Percentiles rank a stretch among this genome's conserved stretches.
Evolutionary conservation across 768 basidiomycete species (phyloP).

Genomic region (Kwoniella bestiolae): DNA sequence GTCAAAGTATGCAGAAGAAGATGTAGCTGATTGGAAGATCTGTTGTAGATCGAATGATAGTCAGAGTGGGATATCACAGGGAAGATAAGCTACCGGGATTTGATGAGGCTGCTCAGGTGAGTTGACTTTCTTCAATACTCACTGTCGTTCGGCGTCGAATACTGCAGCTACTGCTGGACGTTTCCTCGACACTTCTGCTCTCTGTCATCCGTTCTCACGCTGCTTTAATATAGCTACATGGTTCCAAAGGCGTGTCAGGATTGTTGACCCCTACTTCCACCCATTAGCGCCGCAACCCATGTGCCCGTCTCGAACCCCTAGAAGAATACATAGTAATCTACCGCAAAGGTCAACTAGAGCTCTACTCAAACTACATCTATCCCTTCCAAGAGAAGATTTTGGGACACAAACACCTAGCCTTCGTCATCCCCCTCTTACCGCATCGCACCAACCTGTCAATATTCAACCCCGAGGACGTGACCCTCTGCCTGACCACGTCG

Average conservation of each 20-base stretch:
- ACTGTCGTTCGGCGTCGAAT: constrained; percentile 8
- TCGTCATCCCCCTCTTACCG: constrained; percentile 72
- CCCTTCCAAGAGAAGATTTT: constrained; percentile 71
- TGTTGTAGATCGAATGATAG: constrained; percentile 80
- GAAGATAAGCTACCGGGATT: constrained; percentile 46
- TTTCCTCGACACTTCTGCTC: no score
- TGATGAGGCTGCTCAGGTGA: constrained; percentile 41
- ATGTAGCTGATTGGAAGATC: neutral
- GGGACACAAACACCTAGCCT: constrained; percentile 78
- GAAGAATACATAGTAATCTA: constrained; percentile 85
- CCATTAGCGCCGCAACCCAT: constrained; percentile 72
- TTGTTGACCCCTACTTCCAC: no score
- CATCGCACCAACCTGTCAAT: constrained; percentile 73
- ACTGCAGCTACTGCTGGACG: no score
- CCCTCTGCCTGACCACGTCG: constrained; percentile 66
- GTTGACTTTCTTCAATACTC: neutral
- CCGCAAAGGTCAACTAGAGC: constrained; percentile 74
- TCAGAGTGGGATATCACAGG: constrained; percentile 71
- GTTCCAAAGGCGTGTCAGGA: no score
- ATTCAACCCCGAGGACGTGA: constrained; percentile 83
- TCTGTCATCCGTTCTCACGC: no score
- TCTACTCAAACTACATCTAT: constrained; percentile 72
- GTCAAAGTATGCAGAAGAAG: no score
- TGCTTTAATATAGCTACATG: no score
- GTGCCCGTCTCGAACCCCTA: constrained; percentile 64